A percentile compares a stretch with the other conserved stretches of the same genome.
Conservation (phyloP, 441 rosid species). For the Pelargonium myrrhifolium region DNA sequence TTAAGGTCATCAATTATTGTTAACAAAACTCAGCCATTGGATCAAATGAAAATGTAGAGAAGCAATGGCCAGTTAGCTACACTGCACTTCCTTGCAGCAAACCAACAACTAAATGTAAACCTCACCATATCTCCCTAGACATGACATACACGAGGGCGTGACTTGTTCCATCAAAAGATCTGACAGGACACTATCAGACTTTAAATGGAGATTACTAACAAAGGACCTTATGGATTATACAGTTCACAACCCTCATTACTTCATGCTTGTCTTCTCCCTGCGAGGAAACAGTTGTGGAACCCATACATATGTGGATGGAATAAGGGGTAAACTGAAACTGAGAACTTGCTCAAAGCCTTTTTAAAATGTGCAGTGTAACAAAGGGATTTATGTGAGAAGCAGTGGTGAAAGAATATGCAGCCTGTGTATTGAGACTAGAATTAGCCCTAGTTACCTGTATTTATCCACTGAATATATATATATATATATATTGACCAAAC, state of each 20-base stretch:
- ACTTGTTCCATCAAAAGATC: not conserved
- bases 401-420: not conserved
- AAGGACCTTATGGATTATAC: conserved; percentile 1
- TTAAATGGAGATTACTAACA: not conserved
- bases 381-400: not conserved
- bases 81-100: not conserved
- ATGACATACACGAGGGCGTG: not conserved
- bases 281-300: not conserved
- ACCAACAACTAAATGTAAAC: not conserved
- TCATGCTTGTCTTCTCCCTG: not conserved
- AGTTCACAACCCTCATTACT: not conserved
- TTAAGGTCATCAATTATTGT: not conserved
- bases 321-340: not conserved
- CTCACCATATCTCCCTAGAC: not conserved
- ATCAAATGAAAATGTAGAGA: not conserved
- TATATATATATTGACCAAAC: no score
- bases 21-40: not conserved
- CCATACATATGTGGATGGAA: not conserved
- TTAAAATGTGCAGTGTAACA: not conserved
- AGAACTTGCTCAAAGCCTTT: not conserved
- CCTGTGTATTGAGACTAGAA: not conserved
- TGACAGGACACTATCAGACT: not conserved
- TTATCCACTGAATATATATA: not conserved
- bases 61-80: not conserved
- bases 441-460: not conserved